phyloP scores from a whole-genome alignment of 169 alveolate species.

The Besnoitia besnoiti region DNA sequence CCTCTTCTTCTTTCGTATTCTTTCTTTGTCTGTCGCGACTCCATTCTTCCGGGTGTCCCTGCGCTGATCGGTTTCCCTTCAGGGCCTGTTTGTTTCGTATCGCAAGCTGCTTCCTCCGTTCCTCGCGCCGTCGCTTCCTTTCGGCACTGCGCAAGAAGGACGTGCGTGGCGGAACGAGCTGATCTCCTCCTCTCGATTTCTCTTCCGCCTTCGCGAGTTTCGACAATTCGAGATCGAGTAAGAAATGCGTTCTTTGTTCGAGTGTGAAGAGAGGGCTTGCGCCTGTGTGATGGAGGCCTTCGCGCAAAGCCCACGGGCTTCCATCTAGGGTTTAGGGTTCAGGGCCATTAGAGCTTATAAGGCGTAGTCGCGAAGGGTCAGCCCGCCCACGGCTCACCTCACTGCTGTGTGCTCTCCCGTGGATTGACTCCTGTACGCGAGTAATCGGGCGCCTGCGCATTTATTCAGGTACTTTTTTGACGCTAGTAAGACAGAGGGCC shows the following conservation, averaged over 20 bases:
- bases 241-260: not conserved
- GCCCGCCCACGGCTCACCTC: too few relatives aligned
- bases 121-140: constrained; percentile 30
- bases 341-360: too few relatives aligned
- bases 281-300: too few relatives aligned
- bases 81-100: not conserved
- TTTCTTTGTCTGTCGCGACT: too few relatives aligned
- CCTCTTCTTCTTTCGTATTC: too few relatives aligned
- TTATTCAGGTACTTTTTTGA: not conserved
- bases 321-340: too few relatives aligned
- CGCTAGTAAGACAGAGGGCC: not conserved
- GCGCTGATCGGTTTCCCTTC: not conserved
- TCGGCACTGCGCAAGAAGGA: constrained; percentile 40
- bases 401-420: too few relatives aligned
- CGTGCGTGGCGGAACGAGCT: constrained; percentile 21
- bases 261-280: too few relatives aligned
- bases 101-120: not conserved
- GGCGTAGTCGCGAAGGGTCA: too few relatives aligned
- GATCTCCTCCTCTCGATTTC: not conserved
- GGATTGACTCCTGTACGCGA: too few relatives aligned
- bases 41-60: not conserved
- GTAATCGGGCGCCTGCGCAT: not conserved
- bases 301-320: too few relatives aligned
- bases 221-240: constrained; percentile 45
- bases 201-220: constrained; percentile 23